These are phyloP conservation scores for Beauveria medogensis DNA, from an alignment of 2,329 filamentous ascomycete genomes.

Conservation along the genomic window DNA sequence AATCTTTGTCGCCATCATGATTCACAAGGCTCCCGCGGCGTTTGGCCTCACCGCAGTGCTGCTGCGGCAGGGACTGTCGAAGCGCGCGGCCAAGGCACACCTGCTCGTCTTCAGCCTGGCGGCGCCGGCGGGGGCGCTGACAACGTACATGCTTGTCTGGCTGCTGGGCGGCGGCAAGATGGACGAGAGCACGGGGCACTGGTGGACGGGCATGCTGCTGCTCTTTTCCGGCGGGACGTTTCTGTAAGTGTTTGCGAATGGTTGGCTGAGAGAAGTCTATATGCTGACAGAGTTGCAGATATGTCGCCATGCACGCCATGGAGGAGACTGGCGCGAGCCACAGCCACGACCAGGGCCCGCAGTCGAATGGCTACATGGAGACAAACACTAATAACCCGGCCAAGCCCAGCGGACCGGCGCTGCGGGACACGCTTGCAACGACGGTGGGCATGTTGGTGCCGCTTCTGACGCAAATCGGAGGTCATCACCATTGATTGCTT, in stretches of 20 bases:
- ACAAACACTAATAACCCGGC: constrained; percentile 35
- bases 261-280: neutral
- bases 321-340: constrained; percentile 59
- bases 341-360: constrained; percentile 41
- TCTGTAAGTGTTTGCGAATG: constrained; percentile 50
- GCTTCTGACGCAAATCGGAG: constrained; percentile 68
- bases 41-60: constrained; percentile 89
- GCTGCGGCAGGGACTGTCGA: constrained; percentile 83
- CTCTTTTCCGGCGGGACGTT: constrained; percentile 97
- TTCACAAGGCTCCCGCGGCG: constrained; percentile 92
- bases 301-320: constrained; percentile 98
- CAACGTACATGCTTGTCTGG: constrained; percentile 74
- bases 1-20: constrained; percentile 93
- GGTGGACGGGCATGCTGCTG: constrained; percentile 86
- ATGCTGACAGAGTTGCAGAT: constrained; percentile 42
- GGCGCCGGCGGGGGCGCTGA: constrained; percentile 75
- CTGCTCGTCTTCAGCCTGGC: constrained; percentile 87
- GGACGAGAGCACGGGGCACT: constrained; percentile 58
- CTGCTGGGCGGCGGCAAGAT: constrained; percentile 56
- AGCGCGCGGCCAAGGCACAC: constrained; percentile 75
- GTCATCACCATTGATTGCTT: constrained; percentile 47
- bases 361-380: constrained; percentile 48
- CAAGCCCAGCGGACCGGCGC: constrained; percentile 47
- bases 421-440: constrained; percentile 63
- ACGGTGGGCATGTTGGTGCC: constrained; percentile 72